These are phyloP conservation scores for Ascosphaera aggregata DNA, from an alignment of 2,329 filamentous ascomycete genomes.

Conservation along the genomic window DNA sequence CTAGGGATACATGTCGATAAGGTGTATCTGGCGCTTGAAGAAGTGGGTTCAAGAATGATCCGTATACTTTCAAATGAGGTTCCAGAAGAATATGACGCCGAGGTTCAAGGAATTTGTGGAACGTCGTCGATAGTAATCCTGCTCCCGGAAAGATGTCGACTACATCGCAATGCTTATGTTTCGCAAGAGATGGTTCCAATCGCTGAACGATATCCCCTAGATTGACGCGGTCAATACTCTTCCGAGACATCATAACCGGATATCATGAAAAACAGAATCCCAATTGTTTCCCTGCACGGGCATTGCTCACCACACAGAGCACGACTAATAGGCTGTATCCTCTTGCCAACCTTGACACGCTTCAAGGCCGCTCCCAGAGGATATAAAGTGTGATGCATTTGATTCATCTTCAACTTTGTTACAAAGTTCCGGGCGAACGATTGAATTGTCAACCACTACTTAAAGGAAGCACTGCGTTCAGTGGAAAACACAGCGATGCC, in stretches of 20 bases:
- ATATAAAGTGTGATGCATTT: too few relatives aligned
- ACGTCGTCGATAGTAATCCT: slow-evolving; percentile 53
- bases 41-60: slow-evolving; percentile 36
- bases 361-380: too few relatives aligned
- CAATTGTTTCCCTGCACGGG: background rate
- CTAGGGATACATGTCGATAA: slow-evolving; percentile 27
- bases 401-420: too few relatives aligned
- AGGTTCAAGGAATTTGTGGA: slow-evolving; percentile 54
- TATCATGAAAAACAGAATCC: background rate
- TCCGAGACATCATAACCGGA: background rate
- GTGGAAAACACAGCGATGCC: too few relatives aligned
- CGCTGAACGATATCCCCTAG: slow-evolving; percentile 45
- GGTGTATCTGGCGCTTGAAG: slow-evolving; percentile 23
- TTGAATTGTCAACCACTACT: too few relatives aligned
- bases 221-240: background rate
- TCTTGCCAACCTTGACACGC: too few relatives aligned
- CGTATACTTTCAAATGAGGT: slow-evolving; percentile 35
- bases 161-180: slow-evolving; percentile 57
- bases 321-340: too few relatives aligned
- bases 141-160: slow-evolving; percentile 67
- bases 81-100: slow-evolving; percentile 70
- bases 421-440: too few relatives aligned
- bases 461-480: too few relatives aligned
- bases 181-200: slow-evolving; percentile 42
- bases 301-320: too few relatives aligned